Evolutionary conservation across 768 basidiomycete genomes (phyloP).

Genomic region (Mycena kentingensis): DNA sequence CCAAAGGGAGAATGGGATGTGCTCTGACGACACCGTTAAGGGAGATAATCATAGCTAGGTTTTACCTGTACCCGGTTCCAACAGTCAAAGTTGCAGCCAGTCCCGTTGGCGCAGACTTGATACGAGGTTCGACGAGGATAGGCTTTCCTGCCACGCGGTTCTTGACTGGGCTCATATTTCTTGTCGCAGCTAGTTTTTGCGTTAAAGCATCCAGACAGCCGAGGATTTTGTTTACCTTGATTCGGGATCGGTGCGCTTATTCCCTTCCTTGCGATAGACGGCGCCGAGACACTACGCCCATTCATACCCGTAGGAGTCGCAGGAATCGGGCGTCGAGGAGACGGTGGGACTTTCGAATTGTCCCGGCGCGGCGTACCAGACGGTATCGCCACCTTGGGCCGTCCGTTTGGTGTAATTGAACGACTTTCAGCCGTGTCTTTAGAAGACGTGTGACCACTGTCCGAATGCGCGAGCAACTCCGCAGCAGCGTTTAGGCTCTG

Average conservation of each 20-base stretch:
- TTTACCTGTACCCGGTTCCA: slow-evolving; percentile 77
- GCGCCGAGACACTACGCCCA: slow-evolving; percentile 39
- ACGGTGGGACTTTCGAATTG: slow-evolving; percentile 36
- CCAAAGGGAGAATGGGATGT: slow-evolving; percentile 77
- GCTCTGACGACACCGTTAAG: slow-evolving; percentile 45
- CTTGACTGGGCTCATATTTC: slow-evolving; percentile 76
- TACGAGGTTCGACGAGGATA: slow-evolving; percentile 53
- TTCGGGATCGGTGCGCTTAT: slow-evolving; percentile 74
- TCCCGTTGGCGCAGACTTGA: slow-evolving; percentile 26
- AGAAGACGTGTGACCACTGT: slow-evolving; percentile 36
- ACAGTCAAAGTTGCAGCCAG: slow-evolving; percentile 46
- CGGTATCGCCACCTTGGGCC: slow-evolving; percentile 28
- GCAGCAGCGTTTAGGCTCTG: slow-evolving; percentile 75
- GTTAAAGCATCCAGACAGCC: slow-evolving; percentile 8
- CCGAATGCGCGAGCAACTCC: slow-evolving; percentile 59
- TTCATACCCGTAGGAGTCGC: slow-evolving; percentile 35
- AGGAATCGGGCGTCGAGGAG: slow-evolving; percentile 49
- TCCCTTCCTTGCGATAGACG: slow-evolving; percentile 58
- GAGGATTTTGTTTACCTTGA: slow-evolving; percentile 51
- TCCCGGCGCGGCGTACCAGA: slow-evolving; percentile 32
- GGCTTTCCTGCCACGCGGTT: slow-evolving; percentile 62
- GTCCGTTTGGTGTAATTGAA: slow-evolving; percentile 18
- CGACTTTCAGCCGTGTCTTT: slow-evolving; percentile 23
- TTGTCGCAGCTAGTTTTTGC: slow-evolving; percentile 55
- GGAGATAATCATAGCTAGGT: too few species aligned